Conservation (phyloP, 176 grass and related monocot genomes). For the Musa troglodytarum region DNA sequence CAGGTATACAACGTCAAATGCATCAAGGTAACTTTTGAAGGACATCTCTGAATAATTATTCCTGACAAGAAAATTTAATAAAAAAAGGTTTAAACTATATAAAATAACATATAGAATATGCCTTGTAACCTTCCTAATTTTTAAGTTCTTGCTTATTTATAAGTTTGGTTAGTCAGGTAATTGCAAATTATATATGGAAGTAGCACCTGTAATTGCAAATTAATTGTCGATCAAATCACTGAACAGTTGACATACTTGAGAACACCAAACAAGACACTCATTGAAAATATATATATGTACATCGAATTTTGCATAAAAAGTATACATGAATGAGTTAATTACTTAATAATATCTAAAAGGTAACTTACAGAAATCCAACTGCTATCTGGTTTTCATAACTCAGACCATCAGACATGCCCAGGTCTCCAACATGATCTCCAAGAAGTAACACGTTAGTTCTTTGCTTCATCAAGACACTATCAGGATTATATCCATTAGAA, state of each 20-base stretch:
- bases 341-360: background rate
- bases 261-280: too few species aligned
- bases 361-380: slow-evolving; percentile 86
- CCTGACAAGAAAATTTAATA: slow-evolving; percentile 28
- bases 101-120: background rate
- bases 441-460: slow-evolving; percentile 79
- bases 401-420: slow-evolving; percentile 95
- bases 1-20: slow-evolving; percentile 83
- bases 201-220: too few species aligned
- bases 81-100: background rate
- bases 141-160: background rate
- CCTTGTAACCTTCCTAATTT: background rate
- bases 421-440: slow-evolving; percentile 83
- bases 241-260: too few species aligned
- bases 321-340: too few species aligned
- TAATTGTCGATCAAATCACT: too few species aligned
- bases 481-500: slow-evolving; percentile 43
- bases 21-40: slow-evolving; percentile 52
- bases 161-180: too few species aligned
- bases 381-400: slow-evolving; percentile 80
- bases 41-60: slow-evolving; percentile 73
- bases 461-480: slow-evolving; percentile 52
- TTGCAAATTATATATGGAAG: too few species aligned
- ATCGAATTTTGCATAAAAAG: too few species aligned
- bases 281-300: too few species aligned